Evolutionary conservation across 495 filamentous ascomycete genomes (phyloP), one percentile per base, ranked within the genome.

Genomic region (Hypoxylon cercidicola): DNA sequence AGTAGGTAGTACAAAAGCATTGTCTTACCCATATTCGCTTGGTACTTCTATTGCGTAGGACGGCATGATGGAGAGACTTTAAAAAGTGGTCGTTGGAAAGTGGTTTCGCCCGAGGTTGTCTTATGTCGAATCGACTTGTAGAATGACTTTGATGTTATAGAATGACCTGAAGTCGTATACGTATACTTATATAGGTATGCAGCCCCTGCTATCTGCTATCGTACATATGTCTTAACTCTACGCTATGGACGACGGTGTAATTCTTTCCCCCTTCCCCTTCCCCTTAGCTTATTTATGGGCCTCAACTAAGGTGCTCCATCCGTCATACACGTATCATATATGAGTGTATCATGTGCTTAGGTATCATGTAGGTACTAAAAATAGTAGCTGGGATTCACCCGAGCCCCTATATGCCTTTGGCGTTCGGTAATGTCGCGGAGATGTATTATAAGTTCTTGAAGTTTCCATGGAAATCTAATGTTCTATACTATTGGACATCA

Each of bases 11-110:
- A 45, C 28, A 55, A 10, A 32, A 12, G 23, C 16, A 8, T 20
- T 9, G 6, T 71, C 75, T 72, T 72, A 80, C 78, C 79, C 74
- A 64, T 82, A 82, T 28, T 79, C 77, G 54, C 64, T 49, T 32
- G 80, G 78, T 41, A 77, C 44, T 40, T 72, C 62, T 10, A 77
- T 45, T 30, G 63, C 25, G 12, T 60, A 57, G 49, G 70, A 66
- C 62, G 50, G 20, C 47, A 60, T 68, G 49, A 15, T 46, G 37
- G 12, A 16, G 4, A 23, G n/a, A 32, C 19, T 18, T 48, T 5
- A 39, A 12, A 40, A 30, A 12, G 15, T n/a, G 19, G 15, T 23
- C n/a, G 11, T 47, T 47, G 13, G 30, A 18, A 16, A 9, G 16
- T 39, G 25, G 41, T 21, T 18, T 30, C 18, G 13, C 20, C 48